Evolutionary conservation across 371 early-diverging fungal species (phyloP).

Genomic region (Mucor ambiguus): DNA sequence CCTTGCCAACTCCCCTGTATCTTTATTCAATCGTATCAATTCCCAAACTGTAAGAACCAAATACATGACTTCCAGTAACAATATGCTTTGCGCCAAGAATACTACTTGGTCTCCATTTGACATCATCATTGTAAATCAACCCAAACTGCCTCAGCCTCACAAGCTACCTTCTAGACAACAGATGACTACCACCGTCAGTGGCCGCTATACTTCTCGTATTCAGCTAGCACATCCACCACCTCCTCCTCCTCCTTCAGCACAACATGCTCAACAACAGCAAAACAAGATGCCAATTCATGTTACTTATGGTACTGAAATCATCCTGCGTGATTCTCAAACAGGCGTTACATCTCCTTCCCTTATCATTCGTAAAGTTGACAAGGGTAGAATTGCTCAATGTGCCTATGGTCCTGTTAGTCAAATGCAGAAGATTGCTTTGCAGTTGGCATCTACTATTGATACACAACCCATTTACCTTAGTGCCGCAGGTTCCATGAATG

Average conservation of each 20-base stretch:
- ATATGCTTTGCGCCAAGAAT: conserved; percentile 71
- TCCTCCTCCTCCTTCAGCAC: conserved; percentile 11
- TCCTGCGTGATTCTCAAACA: conserved; percentile 65
- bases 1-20: conserved; percentile 65
- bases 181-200: conserved; percentile 23
- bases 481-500: conserved; percentile 31
- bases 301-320: conserved; percentile 75
- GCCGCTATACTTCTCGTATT: conserved; percentile 17
- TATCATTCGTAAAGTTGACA: conserved; percentile 81
- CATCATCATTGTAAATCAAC: conserved; percentile 61
- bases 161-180: conserved; percentile 12
- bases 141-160: conserved; percentile 34
- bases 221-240: conserved; percentile 19
- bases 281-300: conserved; percentile 47
- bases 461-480: conserved; percentile 40
- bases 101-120: conserved; percentile 79
- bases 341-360: conserved; percentile 70
- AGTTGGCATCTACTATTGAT: conserved; percentile 42
- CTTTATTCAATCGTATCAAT: conserved; percentile 79
- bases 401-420: conserved; percentile 80
- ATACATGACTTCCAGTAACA: conserved; percentile 66
- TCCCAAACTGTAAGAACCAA: conserved; percentile 87
- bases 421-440: conserved; percentile 86
- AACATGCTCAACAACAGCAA: conserved; percentile 3
- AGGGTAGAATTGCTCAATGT: conserved; percentile 65